phyloP scores from a whole-genome alignment of 1,284 basidiomycete species.

The Irpex sp. region DNA sequence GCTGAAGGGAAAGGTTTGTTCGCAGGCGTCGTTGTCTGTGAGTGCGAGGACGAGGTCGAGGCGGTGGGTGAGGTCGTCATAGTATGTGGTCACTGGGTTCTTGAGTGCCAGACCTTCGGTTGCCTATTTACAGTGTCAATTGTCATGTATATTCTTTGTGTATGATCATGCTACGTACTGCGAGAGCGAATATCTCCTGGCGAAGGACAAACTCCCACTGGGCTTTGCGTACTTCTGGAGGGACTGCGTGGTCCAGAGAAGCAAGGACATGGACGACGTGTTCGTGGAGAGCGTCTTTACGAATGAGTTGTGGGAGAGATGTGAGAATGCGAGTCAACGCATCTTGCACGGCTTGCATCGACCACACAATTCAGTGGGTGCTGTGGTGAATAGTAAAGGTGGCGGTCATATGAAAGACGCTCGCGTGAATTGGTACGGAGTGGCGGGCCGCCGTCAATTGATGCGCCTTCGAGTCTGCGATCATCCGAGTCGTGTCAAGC shows the following conservation, averaged over 20 bases:
- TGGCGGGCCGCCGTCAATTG: neutral
- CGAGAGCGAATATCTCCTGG: slow-evolving; percentile 64
- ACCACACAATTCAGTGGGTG: too few relatives aligned
- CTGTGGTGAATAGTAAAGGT: neutral
- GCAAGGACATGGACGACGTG: slow-evolving; percentile 45
- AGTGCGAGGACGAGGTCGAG: slow-evolving; percentile 72
- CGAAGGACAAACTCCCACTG: slow-evolving; percentile 72
- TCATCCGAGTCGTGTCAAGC: neutral
- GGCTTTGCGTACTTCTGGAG: slow-evolving; percentile 55
- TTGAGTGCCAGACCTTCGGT: slow-evolving; percentile 59
- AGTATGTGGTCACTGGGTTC: slow-evolving; percentile 50
- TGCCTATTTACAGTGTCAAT: slow-evolving; percentile 34
- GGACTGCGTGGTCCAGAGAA: slow-evolving; percentile 38
- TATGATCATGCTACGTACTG: slow-evolving; percentile 44
- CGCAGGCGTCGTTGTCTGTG: slow-evolving; percentile 64
- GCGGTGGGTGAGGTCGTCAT: slow-evolving; percentile 52
- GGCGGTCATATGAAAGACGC: neutral
- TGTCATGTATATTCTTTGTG: slow-evolving; percentile 1
- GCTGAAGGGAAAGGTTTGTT: slow-evolving; percentile 52
- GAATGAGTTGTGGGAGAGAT: slow-evolving; percentile 43
- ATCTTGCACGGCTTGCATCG: slow-evolving; percentile 24
- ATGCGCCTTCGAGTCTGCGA: neutral
- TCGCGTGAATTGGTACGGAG: neutral
- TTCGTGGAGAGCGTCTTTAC: slow-evolving; percentile 43
- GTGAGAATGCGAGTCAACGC: slow-evolving; percentile 38